These are phyloP conservation scores for Ettlia oleoabundans DNA, from an alignment of 139 green algal genomes.

Conservation along the genomic window DNA sequence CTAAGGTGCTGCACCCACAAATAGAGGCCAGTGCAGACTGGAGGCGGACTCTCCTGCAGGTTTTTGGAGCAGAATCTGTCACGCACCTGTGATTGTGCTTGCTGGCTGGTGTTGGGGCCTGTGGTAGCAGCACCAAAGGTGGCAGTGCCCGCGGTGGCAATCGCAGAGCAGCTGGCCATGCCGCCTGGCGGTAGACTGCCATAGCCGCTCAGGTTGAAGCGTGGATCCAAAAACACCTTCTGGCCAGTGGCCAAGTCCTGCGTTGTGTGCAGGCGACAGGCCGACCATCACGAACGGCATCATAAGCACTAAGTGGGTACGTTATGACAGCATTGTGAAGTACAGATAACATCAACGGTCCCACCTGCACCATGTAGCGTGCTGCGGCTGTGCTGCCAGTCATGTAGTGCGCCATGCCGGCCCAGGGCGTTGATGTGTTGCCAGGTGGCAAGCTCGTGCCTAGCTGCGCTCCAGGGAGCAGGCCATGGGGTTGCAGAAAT, in stretches of 20 bases:
- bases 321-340: not conserved
- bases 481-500: not conserved
- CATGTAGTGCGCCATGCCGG: too few relatives aligned
- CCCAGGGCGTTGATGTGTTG: not conserved
- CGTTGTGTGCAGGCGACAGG: not conserved
- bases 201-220: constrained; percentile 29
- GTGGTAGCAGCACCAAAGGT: not conserved
- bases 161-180: constrained; percentile 5
- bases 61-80: too few relatives aligned
- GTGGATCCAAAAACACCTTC: constrained; percentile 39
- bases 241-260: constrained; percentile 45
- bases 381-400: constrained; percentile 3
- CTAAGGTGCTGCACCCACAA: too few relatives aligned
- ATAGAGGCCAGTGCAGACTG: too few relatives aligned
- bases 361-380: constrained; percentile 44
- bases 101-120: too few relatives aligned
- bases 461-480: not conserved
- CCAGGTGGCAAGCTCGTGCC: not conserved
- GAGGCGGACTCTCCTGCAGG: too few relatives aligned
- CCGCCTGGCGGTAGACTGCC: not conserved
- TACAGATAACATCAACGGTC: not conserved
- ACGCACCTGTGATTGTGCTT: not conserved
- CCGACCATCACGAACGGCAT: not conserved
- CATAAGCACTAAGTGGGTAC: not conserved
- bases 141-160: not conserved